Conservation (phyloP, 305 asterid genomes). For the Rubia tinctorum region DNA sequence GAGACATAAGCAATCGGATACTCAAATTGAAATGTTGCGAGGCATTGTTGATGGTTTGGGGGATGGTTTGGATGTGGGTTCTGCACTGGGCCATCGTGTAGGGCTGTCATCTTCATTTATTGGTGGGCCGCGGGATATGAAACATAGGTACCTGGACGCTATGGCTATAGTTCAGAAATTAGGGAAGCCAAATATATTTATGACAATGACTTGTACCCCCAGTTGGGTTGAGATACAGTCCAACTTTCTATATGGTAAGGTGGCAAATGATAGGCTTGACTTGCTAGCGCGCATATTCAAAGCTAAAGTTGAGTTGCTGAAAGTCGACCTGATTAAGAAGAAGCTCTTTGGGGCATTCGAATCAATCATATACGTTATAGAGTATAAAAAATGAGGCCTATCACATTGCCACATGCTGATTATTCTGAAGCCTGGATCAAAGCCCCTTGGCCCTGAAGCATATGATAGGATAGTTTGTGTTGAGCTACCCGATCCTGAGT, state of each 20-base stretch:
- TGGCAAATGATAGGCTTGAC: not conserved
- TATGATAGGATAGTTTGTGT: not conserved
- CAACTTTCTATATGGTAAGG: not conserved
- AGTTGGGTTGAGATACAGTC: not conserved
- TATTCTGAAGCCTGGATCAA: not conserved
- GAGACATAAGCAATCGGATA: too few species aligned
- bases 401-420: too few species aligned
- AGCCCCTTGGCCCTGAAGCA: not conserved
- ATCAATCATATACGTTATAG: too few species aligned
- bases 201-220: not conserved
- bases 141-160: too few species aligned
- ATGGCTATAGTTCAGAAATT: too few species aligned
- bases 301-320: not conserved
- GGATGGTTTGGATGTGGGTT: too few species aligned
- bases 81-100: too few species aligned
- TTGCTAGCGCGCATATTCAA: not conserved
- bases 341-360: not conserved
- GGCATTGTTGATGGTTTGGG: too few species aligned
- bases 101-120: too few species aligned
- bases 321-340: not conserved
- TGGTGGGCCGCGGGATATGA: too few species aligned
- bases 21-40: too few species aligned
- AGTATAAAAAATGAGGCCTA: too few species aligned
- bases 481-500: not conserved
- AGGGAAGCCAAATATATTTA: not conserved